Percentiles rank a stretch among this genome's conserved stretches.
These are phyloP conservation scores for Monilinia aucupariae DNA, from an alignment of 2,329 filamentous ascomycete genomes.

Conservation along the genomic window DNA sequence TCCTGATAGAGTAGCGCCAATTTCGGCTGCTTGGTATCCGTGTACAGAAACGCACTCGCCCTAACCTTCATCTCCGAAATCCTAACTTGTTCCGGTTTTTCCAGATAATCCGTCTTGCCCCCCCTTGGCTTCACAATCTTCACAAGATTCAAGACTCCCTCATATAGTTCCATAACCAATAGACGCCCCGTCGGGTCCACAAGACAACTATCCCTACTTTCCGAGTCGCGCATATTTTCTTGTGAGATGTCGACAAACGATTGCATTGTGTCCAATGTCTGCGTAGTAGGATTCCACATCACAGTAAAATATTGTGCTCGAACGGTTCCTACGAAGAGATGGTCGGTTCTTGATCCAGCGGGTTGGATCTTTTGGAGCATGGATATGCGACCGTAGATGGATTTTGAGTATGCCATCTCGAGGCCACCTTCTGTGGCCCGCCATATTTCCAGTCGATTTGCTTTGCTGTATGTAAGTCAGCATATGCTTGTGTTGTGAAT, in stretches of 20 bases:
- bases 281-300: conserved; percentile 63
- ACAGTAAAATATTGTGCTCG: conserved; percentile 86
- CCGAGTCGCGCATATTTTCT: conserved; percentile 65
- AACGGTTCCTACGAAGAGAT: conserved; percentile 90
- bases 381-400: conserved; percentile 78
- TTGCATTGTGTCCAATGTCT: conserved; percentile 46
- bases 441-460: conserved; percentile 84
- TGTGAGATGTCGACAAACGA: conserved; percentile 50
- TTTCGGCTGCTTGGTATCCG: conserved; percentile 49
- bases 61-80: conserved; percentile 63
- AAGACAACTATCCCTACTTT: conserved; percentile 75
- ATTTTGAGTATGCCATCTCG: conserved; percentile 59
- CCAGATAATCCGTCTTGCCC: conserved; percentile 51
- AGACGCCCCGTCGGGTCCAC: conserved; percentile 73
- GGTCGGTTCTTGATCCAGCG: conserved; percentile 66
- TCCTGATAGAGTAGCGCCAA: conserved; percentile 63
- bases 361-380: conserved; percentile 79
- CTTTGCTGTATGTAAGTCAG: conserved; percentile 52
- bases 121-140: conserved; percentile 52
- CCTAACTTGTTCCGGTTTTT: conserved; percentile 54
- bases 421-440: conserved; percentile 60
- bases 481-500: conserved; percentile 18
- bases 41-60: conserved; percentile 60
- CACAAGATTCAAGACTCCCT: conserved; percentile 61
- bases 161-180: conserved; percentile 62